These are phyloP conservation scores for Phyllostachys edulis DNA, from an alignment of 176 grass and related monocot genomes.

Conservation along the genomic window DNA sequence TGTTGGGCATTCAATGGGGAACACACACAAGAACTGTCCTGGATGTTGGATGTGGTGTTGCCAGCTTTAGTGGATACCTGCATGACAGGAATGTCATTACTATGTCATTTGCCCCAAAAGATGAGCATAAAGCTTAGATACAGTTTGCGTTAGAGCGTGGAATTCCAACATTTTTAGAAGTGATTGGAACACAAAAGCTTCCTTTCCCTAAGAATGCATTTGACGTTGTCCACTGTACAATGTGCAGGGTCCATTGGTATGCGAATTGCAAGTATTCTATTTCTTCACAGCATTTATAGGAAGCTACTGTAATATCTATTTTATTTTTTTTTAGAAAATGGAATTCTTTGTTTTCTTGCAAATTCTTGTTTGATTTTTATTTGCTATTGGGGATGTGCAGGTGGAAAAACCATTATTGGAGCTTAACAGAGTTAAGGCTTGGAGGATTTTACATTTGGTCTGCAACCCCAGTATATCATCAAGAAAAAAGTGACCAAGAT, in stretches of 20 bases:
- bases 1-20: constrained; percentile 68
- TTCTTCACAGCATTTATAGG: constrained; percentile 6
- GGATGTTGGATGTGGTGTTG: constrained; percentile 98
- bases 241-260: constrained; percentile 90
- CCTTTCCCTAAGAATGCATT: constrained; percentile 84
- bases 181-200: constrained; percentile 85
- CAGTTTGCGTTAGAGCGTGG: constrained; percentile 90
- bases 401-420: constrained; percentile 82
- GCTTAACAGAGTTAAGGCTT: constrained; percentile 90
- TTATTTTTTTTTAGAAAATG: neutral
- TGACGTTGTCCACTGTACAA: constrained; percentile 85
- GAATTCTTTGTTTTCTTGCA: neutral
- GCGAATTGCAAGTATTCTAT: constrained; percentile 56
- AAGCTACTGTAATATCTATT: neutral
- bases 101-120: constrained; percentile 93
- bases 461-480: constrained; percentile 88
- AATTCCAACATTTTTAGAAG: constrained; percentile 84
- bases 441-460: constrained; percentile 94
- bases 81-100: constrained; percentile 82
- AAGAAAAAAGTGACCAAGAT: constrained; percentile 67
- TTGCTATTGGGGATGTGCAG: constrained; percentile 42
- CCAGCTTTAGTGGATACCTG: constrained; percentile 88
- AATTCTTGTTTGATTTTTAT: neutral
- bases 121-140: constrained; percentile 98
- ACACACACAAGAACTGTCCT: constrained; percentile 65